Conservation (phyloP, 1,284 basidiomycete genomes). For the Pyrrhoderma lamaoense region DNA sequence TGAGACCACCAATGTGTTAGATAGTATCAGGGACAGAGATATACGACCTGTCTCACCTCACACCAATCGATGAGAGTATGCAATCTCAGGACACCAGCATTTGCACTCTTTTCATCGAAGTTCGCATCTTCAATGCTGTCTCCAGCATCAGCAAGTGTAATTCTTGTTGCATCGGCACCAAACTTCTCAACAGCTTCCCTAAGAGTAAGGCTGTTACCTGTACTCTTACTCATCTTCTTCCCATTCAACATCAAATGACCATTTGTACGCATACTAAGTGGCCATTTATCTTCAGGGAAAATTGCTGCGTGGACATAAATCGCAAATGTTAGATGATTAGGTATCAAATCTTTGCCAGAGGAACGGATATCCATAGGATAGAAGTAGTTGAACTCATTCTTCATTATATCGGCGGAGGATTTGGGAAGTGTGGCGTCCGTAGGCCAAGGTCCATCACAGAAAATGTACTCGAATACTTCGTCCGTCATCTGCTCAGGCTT, state of each 20-base stretch:
- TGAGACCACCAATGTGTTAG: neutral
- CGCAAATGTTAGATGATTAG: conserved; percentile 94
- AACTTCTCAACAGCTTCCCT: conserved; percentile 79
- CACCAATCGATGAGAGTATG: conserved; percentile 93
- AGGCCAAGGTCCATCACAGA: conserved; percentile 75
- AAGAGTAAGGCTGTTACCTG: conserved; percentile 82
- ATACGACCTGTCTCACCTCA: conserved; percentile 44
- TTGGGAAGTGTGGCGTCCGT: conserved; percentile 53
- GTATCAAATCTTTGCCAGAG: conserved; percentile 97
- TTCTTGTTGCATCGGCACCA: conserved; percentile 87
- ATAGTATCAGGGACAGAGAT: neutral
- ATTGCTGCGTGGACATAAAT: conserved; percentile 93
- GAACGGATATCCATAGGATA: conserved; percentile 98
- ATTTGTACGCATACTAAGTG: conserved; percentile 87
- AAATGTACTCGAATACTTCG: conserved; percentile 95
- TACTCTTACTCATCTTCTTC: conserved; percentile 98
- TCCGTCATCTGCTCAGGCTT: conserved; percentile 92
- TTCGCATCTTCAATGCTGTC: conserved; percentile 97
- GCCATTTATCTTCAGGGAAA: conserved; percentile 94
- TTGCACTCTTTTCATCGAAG: conserved; percentile 98
- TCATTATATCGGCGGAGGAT: conserved; percentile 79
- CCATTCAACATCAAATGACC: conserved; percentile 98
- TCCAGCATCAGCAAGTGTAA: conserved; percentile 93
- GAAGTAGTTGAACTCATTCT: conserved; percentile 94
- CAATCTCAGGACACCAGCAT: conserved; percentile 92